Conservation (phyloP, 2,329 filamentous ascomycete genomes). For the Sordariomycetes sp. region DNA sequence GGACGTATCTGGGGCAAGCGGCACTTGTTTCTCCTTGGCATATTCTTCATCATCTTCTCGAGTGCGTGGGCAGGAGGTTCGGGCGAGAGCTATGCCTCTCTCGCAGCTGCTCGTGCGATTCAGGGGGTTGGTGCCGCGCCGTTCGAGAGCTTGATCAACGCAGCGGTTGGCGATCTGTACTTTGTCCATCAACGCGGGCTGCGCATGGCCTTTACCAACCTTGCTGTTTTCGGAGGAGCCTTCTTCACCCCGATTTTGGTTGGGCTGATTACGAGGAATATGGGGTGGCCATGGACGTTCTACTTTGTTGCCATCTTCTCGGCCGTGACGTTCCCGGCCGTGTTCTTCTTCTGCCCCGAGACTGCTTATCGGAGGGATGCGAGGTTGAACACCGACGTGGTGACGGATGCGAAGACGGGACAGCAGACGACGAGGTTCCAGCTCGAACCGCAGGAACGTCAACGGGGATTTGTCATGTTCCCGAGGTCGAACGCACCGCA, state of each 20-base stretch:
- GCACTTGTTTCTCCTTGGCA: conserved; percentile 75
- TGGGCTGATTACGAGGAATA: conserved; percentile 67
- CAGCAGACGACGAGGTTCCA: conserved; percentile 3
- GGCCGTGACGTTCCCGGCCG: conserved; percentile 56
- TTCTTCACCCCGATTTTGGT: conserved; percentile 79
- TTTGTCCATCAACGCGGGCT: conserved; percentile 78
- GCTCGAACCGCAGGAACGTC: conserved; percentile 1
- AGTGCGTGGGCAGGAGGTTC: conserved; percentile 71
- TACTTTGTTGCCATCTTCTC: conserved; percentile 82
- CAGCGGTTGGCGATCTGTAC: conserved; percentile 81
- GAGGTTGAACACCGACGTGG: conserved; percentile 61
- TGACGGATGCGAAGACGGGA: conserved; percentile 16
- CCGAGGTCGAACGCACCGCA: conserved; percentile 22
- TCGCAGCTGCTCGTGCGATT: conserved; percentile 71
- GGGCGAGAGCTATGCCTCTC: conserved; percentile 56
- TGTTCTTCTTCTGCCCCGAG: conserved; percentile 77
- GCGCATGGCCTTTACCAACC: conserved; percentile 71
- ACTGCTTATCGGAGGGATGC: conserved; percentile 65
- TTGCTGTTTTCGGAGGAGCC: conserved; percentile 47
- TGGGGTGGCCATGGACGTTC: conserved; percentile 85
- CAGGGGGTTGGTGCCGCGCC: conserved; percentile 83
- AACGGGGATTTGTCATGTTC: conserved; percentile 18
- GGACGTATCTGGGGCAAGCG: conserved; percentile 89
- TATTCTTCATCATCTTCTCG: conserved; percentile 61
- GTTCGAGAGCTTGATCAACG: conserved; percentile 85